phyloP scores from a whole-genome alignment of 1,139 yeast genomes.

The Geotrichum europaeum region DNA sequence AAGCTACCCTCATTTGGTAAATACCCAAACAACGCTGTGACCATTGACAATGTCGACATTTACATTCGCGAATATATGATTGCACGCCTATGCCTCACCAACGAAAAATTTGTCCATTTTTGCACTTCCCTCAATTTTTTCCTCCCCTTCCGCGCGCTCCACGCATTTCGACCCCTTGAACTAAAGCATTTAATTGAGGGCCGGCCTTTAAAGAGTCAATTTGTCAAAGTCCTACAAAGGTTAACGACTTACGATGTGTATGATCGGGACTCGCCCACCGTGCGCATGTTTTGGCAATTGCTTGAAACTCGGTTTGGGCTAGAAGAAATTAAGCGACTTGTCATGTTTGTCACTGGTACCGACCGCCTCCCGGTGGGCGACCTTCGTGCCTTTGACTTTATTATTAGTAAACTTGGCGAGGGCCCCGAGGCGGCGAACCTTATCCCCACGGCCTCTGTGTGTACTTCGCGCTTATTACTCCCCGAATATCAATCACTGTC shows the following conservation, averaged over 20 bases:
- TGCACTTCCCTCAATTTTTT: not conserved
- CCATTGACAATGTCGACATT: conserved; percentile 17
- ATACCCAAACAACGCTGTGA: conserved; percentile 15
- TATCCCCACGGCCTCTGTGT: conserved; percentile 30
- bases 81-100: conserved; percentile 16
- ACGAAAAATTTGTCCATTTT: conserved; percentile 5
- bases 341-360: conserved; percentile 30
- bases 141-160: not conserved
- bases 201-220: not conserved
- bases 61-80: conserved; percentile 21
- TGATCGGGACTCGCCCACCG: not conserved
- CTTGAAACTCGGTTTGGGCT: not conserved
- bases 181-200: not conserved
- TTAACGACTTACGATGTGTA: conserved; percentile 16
- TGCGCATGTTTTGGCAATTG: not conserved
- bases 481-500: conserved; percentile 25
- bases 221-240: not conserved
- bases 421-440: conserved; percentile 16
- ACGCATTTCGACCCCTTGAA: not conserved
- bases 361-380: conserved; percentile 28
- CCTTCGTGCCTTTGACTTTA: conserved; percentile 19
- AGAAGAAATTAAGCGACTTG: conserved; percentile 1
- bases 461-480: conserved; percentile 26
- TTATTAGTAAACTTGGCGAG: conserved; percentile 24
- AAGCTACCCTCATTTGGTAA: not conserved